Percentiles rank a stretch among this genome's conserved stretches.
These are phyloP conservation scores for Microbotryum scabiosae DNA, from an alignment of 1,284 basidiomycete species.

Conservation along the genomic window DNA sequence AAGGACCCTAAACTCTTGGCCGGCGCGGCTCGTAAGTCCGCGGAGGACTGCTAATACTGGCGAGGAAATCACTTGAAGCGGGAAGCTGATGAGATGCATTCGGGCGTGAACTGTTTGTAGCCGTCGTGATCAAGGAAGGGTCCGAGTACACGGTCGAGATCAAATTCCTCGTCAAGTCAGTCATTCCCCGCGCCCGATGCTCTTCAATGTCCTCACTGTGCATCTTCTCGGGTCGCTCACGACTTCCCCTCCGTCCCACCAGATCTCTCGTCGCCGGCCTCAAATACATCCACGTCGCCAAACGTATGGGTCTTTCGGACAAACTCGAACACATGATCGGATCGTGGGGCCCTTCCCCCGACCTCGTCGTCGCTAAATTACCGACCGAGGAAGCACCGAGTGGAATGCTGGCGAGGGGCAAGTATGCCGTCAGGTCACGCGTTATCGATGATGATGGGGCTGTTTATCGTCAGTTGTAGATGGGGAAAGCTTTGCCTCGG, in stretches of 20 bases:
- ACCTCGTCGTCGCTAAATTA: slow-evolving; percentile 43
- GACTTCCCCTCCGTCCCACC: slow-evolving; percentile 68
- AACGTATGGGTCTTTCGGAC: slow-evolving; percentile 55
- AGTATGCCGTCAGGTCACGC: slow-evolving; percentile 65
- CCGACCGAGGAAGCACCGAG: slow-evolving; percentile 49
- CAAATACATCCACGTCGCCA: slow-evolving; percentile 50
- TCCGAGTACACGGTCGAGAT: slow-evolving; percentile 68
- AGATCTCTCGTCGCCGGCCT: background rate
- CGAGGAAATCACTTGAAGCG: background rate
- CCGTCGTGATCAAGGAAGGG: slow-evolving; percentile 41
- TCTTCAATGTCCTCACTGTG: slow-evolving; percentile 66
- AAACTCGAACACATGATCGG: slow-evolving; percentile 85
- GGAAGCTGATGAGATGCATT: background rate
- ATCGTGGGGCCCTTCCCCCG: slow-evolving; percentile 63
- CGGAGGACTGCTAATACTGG: slow-evolving; percentile 10
- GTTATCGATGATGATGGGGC: slow-evolving; percentile 74
- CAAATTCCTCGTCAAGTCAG: slow-evolving; percentile 56
- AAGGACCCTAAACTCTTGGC: slow-evolving; percentile 42
- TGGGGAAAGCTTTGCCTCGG: too few relatives aligned
- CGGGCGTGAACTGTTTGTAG: background rate
- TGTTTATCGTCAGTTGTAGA: slow-evolving; percentile 47
- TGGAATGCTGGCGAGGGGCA: slow-evolving; percentile 72
- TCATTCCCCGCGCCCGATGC: slow-evolving; percentile 47
- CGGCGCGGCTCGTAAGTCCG: too few relatives aligned
- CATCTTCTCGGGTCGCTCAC: slow-evolving; percentile 54